phyloP scores from a whole-genome alignment of 192 early-diverging fungal genomes.

The Rhizoclosmatium sp. region DNA sequence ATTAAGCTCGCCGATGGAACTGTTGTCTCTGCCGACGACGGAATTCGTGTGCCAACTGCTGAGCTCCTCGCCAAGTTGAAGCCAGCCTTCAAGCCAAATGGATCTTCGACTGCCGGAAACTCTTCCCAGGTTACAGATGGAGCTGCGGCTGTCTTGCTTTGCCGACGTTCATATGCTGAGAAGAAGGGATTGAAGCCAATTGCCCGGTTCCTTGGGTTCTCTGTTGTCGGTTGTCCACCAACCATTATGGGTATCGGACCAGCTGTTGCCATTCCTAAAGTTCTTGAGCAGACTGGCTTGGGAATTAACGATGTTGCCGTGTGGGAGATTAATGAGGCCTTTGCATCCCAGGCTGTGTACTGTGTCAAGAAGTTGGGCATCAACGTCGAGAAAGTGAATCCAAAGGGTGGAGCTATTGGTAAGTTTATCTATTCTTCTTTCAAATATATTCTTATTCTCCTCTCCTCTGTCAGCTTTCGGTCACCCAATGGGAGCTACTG shows the following conservation, averaged over 20 bases:
- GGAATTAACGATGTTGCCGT: slow-evolving; percentile 81
- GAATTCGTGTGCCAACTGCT: slow-evolving; percentile 84
- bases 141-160: slow-evolving; percentile 92
- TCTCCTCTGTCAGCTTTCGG: slow-evolving; percentile 71
- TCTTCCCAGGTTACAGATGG: slow-evolving; percentile 98
- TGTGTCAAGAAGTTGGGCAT: slow-evolving; percentile 88
- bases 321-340: slow-evolving; percentile 97
- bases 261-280: slow-evolving; percentile 91
- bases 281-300: slow-evolving; percentile 82
- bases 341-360: slow-evolving; percentile 97
- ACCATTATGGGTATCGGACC: slow-evolving; percentile 98
- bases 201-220: slow-evolving; percentile 88
- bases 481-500: slow-evolving; percentile 86
- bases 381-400: slow-evolving; percentile 92
- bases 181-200: slow-evolving; percentile 84
- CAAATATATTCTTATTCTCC: no score
- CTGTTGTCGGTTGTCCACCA: slow-evolving; percentile 91
- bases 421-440: no score
- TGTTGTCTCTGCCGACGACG: slow-evolving; percentile 87
- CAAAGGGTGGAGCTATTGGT: slow-evolving; percentile 94
- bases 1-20: slow-evolving; percentile 85
- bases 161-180: slow-evolving; percentile 91
- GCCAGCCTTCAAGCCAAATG: slow-evolving; percentile 87
- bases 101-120: slow-evolving; percentile 92
- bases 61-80: slow-evolving; percentile 86